Conservation (phyloP, 441 rosid genomes). For the Arabidopsis hybrid region DNA sequence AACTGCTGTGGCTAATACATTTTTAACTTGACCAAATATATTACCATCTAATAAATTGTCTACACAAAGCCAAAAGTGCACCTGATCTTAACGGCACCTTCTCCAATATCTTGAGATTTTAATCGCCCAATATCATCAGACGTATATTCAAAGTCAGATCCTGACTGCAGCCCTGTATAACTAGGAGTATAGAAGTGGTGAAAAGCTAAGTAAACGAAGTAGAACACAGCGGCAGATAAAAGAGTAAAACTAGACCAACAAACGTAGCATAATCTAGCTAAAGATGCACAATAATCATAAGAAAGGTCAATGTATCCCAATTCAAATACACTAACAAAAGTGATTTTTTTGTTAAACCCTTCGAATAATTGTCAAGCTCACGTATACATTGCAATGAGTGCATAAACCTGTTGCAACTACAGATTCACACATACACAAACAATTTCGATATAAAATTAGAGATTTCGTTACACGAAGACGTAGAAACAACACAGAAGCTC, state of each 20-base stretch:
- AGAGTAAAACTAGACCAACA: no score
- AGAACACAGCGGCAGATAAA: background rate
- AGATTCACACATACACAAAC: slow-evolving; percentile 16
- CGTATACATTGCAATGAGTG: no score
- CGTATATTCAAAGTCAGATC: slow-evolving; percentile 56
- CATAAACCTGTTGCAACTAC: slow-evolving; percentile 11
- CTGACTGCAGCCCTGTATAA: slow-evolving; percentile 68
- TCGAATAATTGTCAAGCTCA: background rate
- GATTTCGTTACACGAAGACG: background rate
- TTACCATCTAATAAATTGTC: slow-evolving; percentile 11
- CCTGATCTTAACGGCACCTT: slow-evolving; percentile 91
- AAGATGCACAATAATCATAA: slow-evolving; percentile 16
- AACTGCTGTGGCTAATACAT: slow-evolving; percentile 59
- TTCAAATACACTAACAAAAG: background rate
- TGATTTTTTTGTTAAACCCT: background rate
- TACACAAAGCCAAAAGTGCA: slow-evolving; percentile 41
- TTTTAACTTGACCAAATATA: slow-evolving; percentile 35
- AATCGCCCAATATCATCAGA: slow-evolving; percentile 53
- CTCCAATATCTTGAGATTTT: slow-evolving; percentile 83
- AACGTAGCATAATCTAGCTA: background rate
- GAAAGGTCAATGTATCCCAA: background rate
- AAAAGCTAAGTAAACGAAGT: slow-evolving; percentile 22
- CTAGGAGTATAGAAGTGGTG: slow-evolving; percentile 42
- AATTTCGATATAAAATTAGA: background rate
- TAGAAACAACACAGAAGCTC: background rate